Base-by-base conservation (phyloP, 495 filamentous ascomycete species). In the Rostrohypoxylon terebratum region DNA sequence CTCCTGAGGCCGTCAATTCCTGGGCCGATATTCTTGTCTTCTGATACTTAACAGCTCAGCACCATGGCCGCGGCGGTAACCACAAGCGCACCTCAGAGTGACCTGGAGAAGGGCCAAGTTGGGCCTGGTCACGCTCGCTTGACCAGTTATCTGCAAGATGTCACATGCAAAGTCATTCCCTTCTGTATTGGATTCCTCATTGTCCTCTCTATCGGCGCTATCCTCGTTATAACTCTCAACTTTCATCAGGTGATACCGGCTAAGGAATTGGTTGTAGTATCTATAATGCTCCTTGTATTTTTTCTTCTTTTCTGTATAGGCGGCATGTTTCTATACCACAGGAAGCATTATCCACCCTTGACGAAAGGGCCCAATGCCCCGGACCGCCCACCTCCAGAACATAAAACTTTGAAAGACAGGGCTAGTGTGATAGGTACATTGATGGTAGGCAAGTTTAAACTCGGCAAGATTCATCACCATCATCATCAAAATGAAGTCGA, bases 101-200 rank as follows among this genome's bases (percentile, higher is more conserved):
- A 74, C 21, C 18, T 70, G 21, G 74, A 78, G 63, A 48, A 36
- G 20, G 73, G 73, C 13, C 48, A 63, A 7, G 14, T 14, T 10
- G 10, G 16, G 9, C 45, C 42, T 16, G 8, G 13, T 2, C 20
- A 16, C 51, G 47, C 53, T n/a, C 63, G 65, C 31, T 50, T 21
- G 13, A 66, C 55, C 21, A 42, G 36, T 31, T 59, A 48, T n/a
- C 45, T 76, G 8, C 65, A 66, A 44, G 61, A 74, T n/a, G 63
- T 74, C 57, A 78, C 73, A 10, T 70, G 36, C 13, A 72, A 66
- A 58, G 18, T 76, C 1, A 63, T 78, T 9, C 76, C 74, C 23
- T 66, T 63, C 13, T 72, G 58, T 34, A 36, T 57, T 21, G 16
- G 61, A 10, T 34, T 42, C 28, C 73, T 77, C 20, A 48, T 74